Base-by-base conservation (phyloP, 345 rosid genomes). In the Acer campestre region DNA sequence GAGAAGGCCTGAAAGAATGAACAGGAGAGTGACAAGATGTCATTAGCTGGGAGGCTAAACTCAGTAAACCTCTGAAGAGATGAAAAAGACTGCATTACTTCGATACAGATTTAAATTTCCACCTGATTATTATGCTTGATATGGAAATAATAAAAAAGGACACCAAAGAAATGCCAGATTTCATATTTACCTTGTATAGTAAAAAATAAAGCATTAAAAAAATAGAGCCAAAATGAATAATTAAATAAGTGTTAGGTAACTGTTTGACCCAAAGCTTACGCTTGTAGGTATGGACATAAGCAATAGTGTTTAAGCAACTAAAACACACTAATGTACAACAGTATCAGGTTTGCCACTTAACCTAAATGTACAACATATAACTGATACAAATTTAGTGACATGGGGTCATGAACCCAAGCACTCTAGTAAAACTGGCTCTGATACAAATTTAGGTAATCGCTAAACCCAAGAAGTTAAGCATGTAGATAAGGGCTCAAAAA, bases 1-100 rank as follows among this genome's bases (percentile, higher is more conserved):
- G 99, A 96, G 81, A 96, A 89, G 78, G 99, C 99, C 99, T 96
- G 89, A 75, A 85, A 78, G 58, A 75, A 46, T 71, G 18, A 68
- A 70, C 7, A 73, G 67, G 49, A 77, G 59, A 78, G 65, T 27
- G 77, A 79, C 68, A 70, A 63, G 42, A 70, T 14, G 29, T 14
- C 23, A 66, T 17, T 53, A 56, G 13, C 44, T 29, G 42, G 10
- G 23, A 49, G 48, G 67, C 56, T 27, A 49, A 48, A 29, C 63
- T 40, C 25, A 67, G 35, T 14, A 63, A 49, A 29, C 49, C 22
- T 64, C 23, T 11, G 2, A 48, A 65, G 13, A 64, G 25, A 66
- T 44, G 12, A 27, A 68, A 49, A 58, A 59, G 27, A 48, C 53
- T 16, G 51, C 44, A 20, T n/a, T 1, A 29, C 31, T 46, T 74